These are phyloP conservation scores for Crinitomyces ghanaensis DNA, from an alignment of 805 yeast genomes.

Conservation along the genomic window DNA sequence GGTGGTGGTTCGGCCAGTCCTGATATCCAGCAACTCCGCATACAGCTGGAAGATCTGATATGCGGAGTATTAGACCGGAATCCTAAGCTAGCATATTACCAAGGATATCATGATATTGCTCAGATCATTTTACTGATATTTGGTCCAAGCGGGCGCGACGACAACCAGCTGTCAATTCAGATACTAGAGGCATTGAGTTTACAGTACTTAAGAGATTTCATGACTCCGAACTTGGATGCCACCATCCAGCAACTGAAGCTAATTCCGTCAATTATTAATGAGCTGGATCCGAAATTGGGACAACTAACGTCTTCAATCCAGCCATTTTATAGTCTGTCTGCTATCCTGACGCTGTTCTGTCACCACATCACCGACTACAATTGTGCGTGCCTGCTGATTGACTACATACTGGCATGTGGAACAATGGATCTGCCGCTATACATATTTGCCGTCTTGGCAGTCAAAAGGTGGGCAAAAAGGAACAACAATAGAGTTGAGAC, in stretches of 20 bases:
- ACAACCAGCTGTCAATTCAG: slow-evolving; percentile 7
- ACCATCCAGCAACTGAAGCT: slow-evolving; percentile 54
- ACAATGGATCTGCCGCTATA: slow-evolving; percentile 46
- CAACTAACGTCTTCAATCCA: slow-evolving; percentile 30
- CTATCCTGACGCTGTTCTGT: slow-evolving; percentile 64
- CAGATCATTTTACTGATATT: slow-evolving; percentile 51
- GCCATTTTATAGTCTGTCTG: slow-evolving; percentile 63
- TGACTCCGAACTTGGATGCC: slow-evolving; percentile 59
- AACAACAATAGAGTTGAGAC: too few species aligned
- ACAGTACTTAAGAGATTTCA: slow-evolving; percentile 66
- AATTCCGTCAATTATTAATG: slow-evolving; percentile 49
- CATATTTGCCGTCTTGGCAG: slow-evolving; percentile 41
- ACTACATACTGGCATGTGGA: slow-evolving; percentile 46
- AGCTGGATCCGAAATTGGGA: slow-evolving; percentile 36
- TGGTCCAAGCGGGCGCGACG: slow-evolving; percentile 23
- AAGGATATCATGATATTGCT: slow-evolving; percentile 87
- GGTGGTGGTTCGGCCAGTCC: too few species aligned
- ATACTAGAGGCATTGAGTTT: slow-evolving; percentile 48
- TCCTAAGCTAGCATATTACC: slow-evolving; percentile 67
- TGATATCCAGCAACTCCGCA: slow-evolving; percentile 28
- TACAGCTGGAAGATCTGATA: slow-evolving; percentile 35
- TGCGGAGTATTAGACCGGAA: slow-evolving; percentile 44
- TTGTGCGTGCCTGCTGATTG: slow-evolving; percentile 54
- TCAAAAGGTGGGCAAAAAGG: too few species aligned
- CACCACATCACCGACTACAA: slow-evolving; percentile 49